Evolutionary conservation across 1,139 yeast species (phyloP).

Genomic region (Diutina mesorugosa): DNA sequence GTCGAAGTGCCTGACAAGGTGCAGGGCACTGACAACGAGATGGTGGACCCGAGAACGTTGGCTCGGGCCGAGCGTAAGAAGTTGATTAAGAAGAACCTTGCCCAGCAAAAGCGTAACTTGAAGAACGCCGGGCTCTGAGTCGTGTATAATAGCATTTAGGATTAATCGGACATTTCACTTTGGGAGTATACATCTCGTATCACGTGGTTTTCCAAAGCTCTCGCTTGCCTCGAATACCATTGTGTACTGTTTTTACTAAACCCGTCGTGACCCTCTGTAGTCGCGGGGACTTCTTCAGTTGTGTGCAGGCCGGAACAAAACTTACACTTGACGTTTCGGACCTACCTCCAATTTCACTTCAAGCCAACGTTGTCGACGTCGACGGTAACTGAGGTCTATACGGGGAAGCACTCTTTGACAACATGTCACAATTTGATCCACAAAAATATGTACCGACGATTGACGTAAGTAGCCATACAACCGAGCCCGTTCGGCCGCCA

Average conservation of each 20-base stretch:
- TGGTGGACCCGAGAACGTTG: constrained; percentile 78
- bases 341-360: background rate
- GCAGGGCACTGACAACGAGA: constrained; percentile 53
- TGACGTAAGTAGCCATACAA: background rate
- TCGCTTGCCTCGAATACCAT: background rate
- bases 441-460: background rate
- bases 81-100: constrained; percentile 72
- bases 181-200: background rate
- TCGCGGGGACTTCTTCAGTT: background rate
- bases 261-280: background rate
- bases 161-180: background rate
- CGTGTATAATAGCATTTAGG: background rate
- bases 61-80: constrained; percentile 74
- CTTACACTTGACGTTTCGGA: background rate
- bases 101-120: constrained; percentile 77
- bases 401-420: background rate
- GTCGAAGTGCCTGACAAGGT: constrained; percentile 82
- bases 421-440: background rate
- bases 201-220: background rate
- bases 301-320: background rate
- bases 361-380: background rate
- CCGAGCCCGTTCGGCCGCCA: background rate
- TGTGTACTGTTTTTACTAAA: background rate
- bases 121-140: background rate
- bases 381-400: background rate